Evolutionary conservation across 306 rosid species (phyloP), one percentile per base, ranked within the genome.

Genomic region (Inga leiocalycina): DNA sequence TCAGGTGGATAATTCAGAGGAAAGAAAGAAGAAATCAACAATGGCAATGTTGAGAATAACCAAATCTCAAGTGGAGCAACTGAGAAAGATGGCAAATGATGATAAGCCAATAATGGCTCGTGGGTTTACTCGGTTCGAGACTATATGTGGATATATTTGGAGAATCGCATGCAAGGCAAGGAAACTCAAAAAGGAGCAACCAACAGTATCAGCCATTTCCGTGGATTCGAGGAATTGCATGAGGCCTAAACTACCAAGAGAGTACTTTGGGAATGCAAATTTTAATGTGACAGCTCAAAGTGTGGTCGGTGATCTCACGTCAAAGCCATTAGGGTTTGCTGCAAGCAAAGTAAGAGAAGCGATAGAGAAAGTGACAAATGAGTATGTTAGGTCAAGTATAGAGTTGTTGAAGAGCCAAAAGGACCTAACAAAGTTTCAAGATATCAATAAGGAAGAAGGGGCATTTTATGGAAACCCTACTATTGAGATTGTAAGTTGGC

Each of bases 131-230:
- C 81, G 92, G 44, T 92, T 81, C 3, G 97, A 94, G 82, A 68
- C 85, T 0, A 4, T 94, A 10, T 72, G 91, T 0, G 92, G 91
- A 0, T 89, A 94, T 52, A 48, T 91, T 1, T 94, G 97, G 98
- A 87, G 87, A 64, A 86, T 86, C 59, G 91, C 93, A 0, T 68
- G 91, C 78, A 91, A 88, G 74, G 93, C 98, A 0, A 84, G 93
- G 8, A 69, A 68, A 0, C 90, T 78, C 71, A 12, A 4, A 35
- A 10, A 67, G 2, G 86, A 91, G 19, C 98, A 91, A 34, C 89
- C 85, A 16, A 88, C 92, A 0, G 56, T 51, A 0, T 11, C 91
- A 13, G 89, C 88, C 13, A 62, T 92, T 5, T 85, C 76, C 0
- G 91, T 89, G 0, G 90, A 91, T 8, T 74, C 88, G 10, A 77